Conservation (phyloP, 177 flowering plant genomes). For the Vitis hybrid region DNA sequence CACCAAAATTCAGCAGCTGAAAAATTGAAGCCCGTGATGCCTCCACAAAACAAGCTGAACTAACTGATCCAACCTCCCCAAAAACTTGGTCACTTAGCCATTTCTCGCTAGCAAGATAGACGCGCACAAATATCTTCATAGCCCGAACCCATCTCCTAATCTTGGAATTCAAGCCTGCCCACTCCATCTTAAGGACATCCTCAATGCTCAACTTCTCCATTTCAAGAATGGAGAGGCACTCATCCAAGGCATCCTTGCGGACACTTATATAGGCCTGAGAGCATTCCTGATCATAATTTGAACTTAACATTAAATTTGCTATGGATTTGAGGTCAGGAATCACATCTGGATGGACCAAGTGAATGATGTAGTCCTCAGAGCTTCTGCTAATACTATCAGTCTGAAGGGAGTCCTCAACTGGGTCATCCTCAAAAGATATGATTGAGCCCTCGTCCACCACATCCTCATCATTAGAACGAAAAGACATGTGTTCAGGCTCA, state of each 20-base stretch:
- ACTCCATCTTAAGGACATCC: constrained; percentile 78
- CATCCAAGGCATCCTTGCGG: constrained; percentile 74
- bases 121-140: constrained; percentile 62
- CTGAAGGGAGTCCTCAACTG: constrained; percentile 39
- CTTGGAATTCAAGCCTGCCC: constrained; percentile 54
- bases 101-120: constrained; percentile 75
- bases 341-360: constrained; percentile 59
- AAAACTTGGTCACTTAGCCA: constrained; percentile 67
- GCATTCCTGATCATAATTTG: constrained; percentile 71
- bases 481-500: constrained; percentile 68
- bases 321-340: constrained; percentile 67
- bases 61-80: constrained; percentile 38
- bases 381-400: constrained; percentile 46
- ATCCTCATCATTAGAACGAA: constrained; percentile 67
- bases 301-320: constrained; percentile 59
- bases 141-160: constrained; percentile 78
- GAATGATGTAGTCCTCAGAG: constrained; percentile 52
- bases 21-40: constrained; percentile 59
- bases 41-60: constrained; percentile 55
- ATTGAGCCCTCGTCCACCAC: constrained; percentile 41
- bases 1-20: constrained; percentile 77
- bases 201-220: constrained; percentile 84
- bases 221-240: constrained; percentile 63
- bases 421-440: constrained; percentile 54
- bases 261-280: constrained; percentile 55